Base-by-base conservation (phyloP, 768 basidiomycete species). In the Boletus barrowsii region DNA sequence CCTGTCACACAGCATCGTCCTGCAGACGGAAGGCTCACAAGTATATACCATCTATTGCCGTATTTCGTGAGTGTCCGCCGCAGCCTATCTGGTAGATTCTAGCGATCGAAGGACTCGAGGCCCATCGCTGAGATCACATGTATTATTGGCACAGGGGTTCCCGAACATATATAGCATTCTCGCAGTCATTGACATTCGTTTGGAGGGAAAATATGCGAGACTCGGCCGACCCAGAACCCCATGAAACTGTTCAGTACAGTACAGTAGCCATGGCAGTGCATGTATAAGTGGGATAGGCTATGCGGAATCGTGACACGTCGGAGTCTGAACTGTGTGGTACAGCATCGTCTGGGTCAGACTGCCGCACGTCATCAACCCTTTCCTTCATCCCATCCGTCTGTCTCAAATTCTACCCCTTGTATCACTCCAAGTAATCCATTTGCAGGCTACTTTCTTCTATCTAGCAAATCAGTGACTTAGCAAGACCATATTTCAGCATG, bases 401-500 rank as follows among this genome's bases (percentile, higher is more conserved):
- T 17, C 2, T 53, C 42, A 6, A 15, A 36, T 42, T 50, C 22
- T 8, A 20, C 36, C 37, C 29, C 10, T 41, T 51, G 46, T 47
- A 50, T 37, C 48, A 7, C 30, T 39, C 36, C 18, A 40, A 59
- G 13, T 32, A 43, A 30, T 30, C 36, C 41, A 53, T 33, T 26
- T 29, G 17, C n/a, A 41, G 4, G 30, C 46, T 54, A 20, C n/a
- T 49, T 42, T 40, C 43, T 40, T 18, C 29, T 26, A n/a, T 56
- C 11, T 39, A 24, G 42, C 29, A 35, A 48, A 40, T 8, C 22
- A 57, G n/a, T 42, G 11, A 42, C 17, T 36, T 33, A 54, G 32
- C 20, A 43, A 39, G n/a, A 14, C 32, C 14, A 40, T 20, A 20
- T 3, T 29, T 30, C 24, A 51, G 1, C 10, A 79, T 79, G 78